Evolutionary conservation across 2,329 filamentous ascomycete species (phyloP).

Genomic region (Paradendryphiella salina): DNA sequence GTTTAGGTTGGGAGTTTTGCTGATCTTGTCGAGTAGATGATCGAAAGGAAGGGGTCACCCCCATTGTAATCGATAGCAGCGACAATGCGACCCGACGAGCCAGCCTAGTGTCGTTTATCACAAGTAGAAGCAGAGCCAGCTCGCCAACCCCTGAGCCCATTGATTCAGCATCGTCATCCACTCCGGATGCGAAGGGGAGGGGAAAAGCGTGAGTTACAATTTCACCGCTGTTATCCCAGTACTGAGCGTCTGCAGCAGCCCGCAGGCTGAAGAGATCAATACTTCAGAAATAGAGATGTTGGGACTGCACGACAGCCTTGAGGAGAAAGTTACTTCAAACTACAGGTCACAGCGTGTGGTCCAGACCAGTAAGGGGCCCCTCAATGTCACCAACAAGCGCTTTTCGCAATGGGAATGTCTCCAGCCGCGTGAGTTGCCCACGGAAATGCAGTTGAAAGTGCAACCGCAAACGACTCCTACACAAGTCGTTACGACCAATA

Average conservation of each 20-base stretch:
- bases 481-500: slow-evolving; percentile 24
- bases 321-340: slow-evolving; percentile 2
- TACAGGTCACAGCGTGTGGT: slow-evolving; percentile 14
- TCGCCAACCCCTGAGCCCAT: slow-evolving; percentile 17
- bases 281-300: slow-evolving; percentile 28
- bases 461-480: slow-evolving; percentile 18
- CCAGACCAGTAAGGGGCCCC: slow-evolving; percentile 14
- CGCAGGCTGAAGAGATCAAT: slow-evolving; percentile 24
- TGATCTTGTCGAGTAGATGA: slow-evolving; percentile 27
- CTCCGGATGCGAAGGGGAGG: slow-evolving; percentile 1
- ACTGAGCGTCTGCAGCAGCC: slow-evolving; percentile 16
- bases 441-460: slow-evolving; percentile 22
- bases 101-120: slow-evolving; percentile 33
- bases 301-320: slow-evolving; percentile 21
- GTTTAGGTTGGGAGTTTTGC: not conserved
- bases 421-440: slow-evolving; percentile 26
- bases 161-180: slow-evolving; percentile 2
- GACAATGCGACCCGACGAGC: slow-evolving; percentile 32
- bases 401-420: slow-evolving; percentile 43
- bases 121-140: slow-evolving; percentile 28
- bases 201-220: slow-evolving; percentile 7
- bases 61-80: slow-evolving; percentile 24
- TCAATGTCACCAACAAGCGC: slow-evolving; percentile 31
- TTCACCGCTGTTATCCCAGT: not conserved
- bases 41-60: slow-evolving; percentile 28